Evolutionary conservation across 176 grass and related monocot genomes (phyloP), one percentile per base, ranked within the genome.

Genomic region (Carex littledalei): DNA sequence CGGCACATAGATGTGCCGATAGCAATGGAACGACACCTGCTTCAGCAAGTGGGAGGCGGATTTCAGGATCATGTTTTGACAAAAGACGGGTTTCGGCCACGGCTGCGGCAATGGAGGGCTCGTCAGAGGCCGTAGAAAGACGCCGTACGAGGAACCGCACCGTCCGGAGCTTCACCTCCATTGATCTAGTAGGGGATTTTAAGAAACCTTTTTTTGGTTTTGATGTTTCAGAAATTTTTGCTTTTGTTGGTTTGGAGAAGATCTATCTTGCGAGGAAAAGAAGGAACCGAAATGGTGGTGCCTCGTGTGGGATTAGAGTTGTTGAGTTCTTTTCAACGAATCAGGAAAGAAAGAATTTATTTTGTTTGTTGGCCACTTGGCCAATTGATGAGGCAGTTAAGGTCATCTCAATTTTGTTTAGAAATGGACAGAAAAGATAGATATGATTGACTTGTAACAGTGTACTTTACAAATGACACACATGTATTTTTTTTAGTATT

Each of bases 161-260:
- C 80, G 91, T 89, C 20, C 91, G 88, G 41, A 74, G 85, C 87
- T 94, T 92, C 52, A 79, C 88, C 64, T 99, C 93, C 93, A 95
- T 94, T 67, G 57, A 63, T 67, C 58, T 1, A 67, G 14, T 32
- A 62, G 3, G 24, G 3, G 1, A 12, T 55, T 75, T 56, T 2
- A 55, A 24, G 5, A 56, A 37, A 80, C 1, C 2, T 47, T 43
- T 24, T 26, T 26, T 26, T 26, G 26, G 26, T 26, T 26, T 26
- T 26, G 26, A 26, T 26, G 26, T 26, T 26, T 26, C 26, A 26
- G 26, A 1, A 26, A 26, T 1, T 45, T 64, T 81, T 81, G 0
- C 0, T 17, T 49, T 45, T 53, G 15, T 7, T 50, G 11, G 39
- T 64, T 31, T 5, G 31, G 37, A 83, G 80, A 32, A 45, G 18